Conservation (phyloP, 441 rosid species). For the Erodium texanum region DNA sequence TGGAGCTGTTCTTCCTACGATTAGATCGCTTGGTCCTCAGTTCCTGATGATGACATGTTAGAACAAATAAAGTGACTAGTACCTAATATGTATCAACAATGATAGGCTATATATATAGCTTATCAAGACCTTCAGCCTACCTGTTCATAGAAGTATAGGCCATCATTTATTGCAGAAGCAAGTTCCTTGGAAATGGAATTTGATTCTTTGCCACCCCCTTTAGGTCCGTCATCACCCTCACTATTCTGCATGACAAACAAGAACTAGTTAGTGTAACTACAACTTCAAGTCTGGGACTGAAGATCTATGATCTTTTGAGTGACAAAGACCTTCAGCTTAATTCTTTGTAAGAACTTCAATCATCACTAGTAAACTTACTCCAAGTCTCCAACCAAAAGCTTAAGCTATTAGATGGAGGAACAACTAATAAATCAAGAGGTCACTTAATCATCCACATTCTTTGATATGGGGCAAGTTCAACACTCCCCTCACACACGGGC, state of each 20-base stretch:
- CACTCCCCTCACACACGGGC: too few relatives aligned
- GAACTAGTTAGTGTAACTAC: not conserved
- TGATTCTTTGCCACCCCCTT: constrained; percentile 35
- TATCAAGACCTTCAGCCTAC: constrained; percentile 26
- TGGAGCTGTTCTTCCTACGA: constrained; percentile 43
- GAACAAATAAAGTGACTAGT: constrained; percentile 9
- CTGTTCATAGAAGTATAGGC: constrained; percentile 90
- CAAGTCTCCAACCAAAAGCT: too few relatives aligned
- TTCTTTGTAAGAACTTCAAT: too few relatives aligned
- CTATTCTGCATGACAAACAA: constrained; percentile 59
- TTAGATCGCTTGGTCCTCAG: constrained; percentile 48
- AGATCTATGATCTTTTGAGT: too few relatives aligned
- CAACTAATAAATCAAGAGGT: too few relatives aligned
- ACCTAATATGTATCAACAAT: constrained; percentile 2
- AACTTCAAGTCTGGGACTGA: not conserved
- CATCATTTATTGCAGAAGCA: constrained; percentile 81
- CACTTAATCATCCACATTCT: too few relatives aligned
- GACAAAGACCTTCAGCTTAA: not conserved
- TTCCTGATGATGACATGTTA: constrained; percentile 43
- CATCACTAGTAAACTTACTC: too few relatives aligned
- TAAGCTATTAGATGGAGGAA: too few relatives aligned
- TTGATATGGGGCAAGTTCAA: too few relatives aligned
- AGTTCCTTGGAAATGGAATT: constrained; percentile 58
- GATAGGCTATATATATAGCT: not conserved
- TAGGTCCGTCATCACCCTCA: constrained; percentile 40